These are phyloP conservation scores for Clitoria ternatea DNA, from an alignment of 306 rosid species.

Conservation along the genomic window DNA sequence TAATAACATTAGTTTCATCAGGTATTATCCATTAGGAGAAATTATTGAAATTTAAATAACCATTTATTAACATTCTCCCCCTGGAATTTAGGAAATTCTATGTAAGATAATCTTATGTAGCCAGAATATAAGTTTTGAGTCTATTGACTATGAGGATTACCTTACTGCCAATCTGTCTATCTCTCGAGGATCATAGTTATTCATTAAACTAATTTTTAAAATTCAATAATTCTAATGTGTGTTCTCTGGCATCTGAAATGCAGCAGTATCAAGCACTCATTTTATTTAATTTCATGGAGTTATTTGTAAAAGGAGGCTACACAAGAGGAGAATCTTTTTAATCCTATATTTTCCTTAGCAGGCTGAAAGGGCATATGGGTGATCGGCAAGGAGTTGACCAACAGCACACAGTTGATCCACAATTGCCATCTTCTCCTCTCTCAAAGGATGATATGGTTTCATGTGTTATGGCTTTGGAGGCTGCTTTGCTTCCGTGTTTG, in stretches of 20 bases:
- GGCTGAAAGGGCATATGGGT: slow-evolving; percentile 45
- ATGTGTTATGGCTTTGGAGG: slow-evolving; percentile 74
- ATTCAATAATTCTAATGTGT: not conserved
- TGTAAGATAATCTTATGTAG: too few species aligned
- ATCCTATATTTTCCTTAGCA: not conserved
- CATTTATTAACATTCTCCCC: too few species aligned
- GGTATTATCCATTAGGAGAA: too few species aligned
- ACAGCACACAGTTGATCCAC: slow-evolving; percentile 49
- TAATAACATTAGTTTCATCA: too few species aligned
- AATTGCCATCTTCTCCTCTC: slow-evolving; percentile 51
- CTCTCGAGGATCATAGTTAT: too few species aligned
- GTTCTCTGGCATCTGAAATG: not conserved
- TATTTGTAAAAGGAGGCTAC: not conserved
- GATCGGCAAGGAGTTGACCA: slow-evolving; percentile 57
- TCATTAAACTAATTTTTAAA: not conserved
- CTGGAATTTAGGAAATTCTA: too few species aligned
- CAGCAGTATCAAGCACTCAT: not conserved
- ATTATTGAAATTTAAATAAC: too few species aligned
- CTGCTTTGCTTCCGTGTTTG: slow-evolving; percentile 95
- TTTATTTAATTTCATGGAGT: not conserved
- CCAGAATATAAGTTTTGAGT: too few species aligned
- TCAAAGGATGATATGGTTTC: slow-evolving; percentile 76
- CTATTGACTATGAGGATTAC: too few species aligned
- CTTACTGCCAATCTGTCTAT: too few species aligned
- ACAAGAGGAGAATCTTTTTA: not conserved